Evolutionary conservation across 805 yeast species (phyloP), one percentile per base, ranked within the genome.

Genomic region (Ogataea ramenticola): DNA sequence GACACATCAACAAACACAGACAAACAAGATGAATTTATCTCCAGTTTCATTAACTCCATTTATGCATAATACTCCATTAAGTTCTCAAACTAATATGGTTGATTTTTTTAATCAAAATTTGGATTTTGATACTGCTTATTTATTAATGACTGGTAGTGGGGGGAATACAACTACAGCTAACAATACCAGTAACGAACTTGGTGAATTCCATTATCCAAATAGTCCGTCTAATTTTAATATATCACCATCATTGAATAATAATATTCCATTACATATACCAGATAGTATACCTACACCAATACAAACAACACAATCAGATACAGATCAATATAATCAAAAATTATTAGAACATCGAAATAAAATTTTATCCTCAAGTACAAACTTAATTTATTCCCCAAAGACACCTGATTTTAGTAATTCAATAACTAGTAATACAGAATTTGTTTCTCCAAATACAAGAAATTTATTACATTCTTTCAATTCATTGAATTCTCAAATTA

Each of bases 91-190:
- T 10, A 40, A 40, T 27, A 27, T 40, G 33, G 15, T 3, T 19
- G 43, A 40, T 35, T 39, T 39, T 14, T 39, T 39, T 14, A 20
- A 16, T 8, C 24, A 60, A 6, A 61, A 60, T 40, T 46, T 62
- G 33, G 68, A 64, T 40, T 65, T 65, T 45, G 67, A 65, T 36
- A 64, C 68, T 1, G 68, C 68, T 3, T 61, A 61, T 40, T 50
- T 56, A 58, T 50, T 64, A 32, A 63, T 65, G 58, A 55, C 55
- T 35, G 52, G 54, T 29, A 53, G 48, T 16, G 36, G 21, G 21
- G 36, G 21, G 21, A 34, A 34, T 24, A 5, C 36, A 34, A 20
- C 6, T 12, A 19, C 36, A 34, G 19, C 17, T 20, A 15, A n/a
- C n/a, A 9, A 29, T 29, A 14, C n/a, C 4, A 29, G 12, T 34